A percentile compares a stretch with the other conserved stretches of the same genome.
phyloP scores from a whole-genome alignment of 2,329 filamentous ascomycete species.

The Hymenoscyphus repandus region DNA sequence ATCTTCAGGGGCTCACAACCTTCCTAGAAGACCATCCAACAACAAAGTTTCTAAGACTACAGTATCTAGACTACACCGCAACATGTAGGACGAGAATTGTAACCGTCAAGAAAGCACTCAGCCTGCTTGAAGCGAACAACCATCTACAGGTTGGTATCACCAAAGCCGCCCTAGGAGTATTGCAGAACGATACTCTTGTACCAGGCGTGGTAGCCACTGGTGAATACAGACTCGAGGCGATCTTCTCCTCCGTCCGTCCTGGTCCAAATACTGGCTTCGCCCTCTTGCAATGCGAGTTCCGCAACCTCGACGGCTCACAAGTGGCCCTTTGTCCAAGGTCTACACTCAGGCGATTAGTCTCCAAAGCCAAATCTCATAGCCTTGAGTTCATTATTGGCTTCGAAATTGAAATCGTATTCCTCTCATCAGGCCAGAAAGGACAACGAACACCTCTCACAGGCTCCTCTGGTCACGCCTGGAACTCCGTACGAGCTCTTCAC shows the following conservation, averaged over 20 bases:
- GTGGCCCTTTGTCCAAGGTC: conserved; percentile 60
- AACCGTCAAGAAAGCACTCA: conserved; percentile 53
- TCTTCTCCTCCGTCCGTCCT: conserved; percentile 54
- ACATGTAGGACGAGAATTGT: conserved; percentile 62
- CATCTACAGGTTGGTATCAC: conserved; percentile 51
- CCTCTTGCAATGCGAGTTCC: conserved; percentile 63
- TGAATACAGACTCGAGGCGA: conserved; percentile 61
- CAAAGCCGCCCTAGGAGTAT: conserved; percentile 56
- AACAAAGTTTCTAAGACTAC: conserved; percentile 64
- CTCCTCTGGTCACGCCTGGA: conserved; percentile 67
- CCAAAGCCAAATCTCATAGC: conserved; percentile 44
- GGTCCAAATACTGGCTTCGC: conserved; percentile 57
- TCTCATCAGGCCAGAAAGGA: conserved; percentile 36
- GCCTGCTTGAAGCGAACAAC: conserved; percentile 36
- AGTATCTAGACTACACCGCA: conserved; percentile 76
- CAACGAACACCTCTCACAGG: conserved; percentile 39
- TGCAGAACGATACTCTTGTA: conserved; percentile 60
- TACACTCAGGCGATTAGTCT: conserved; percentile 50
- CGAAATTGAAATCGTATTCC: conserved; percentile 74
- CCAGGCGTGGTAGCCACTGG: conserved; percentile 53
- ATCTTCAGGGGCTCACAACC: conserved; percentile 22
- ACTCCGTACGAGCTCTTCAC: conserved; percentile 57
- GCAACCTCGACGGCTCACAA: conserved; percentile 45
- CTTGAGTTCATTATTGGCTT: conserved; percentile 67
- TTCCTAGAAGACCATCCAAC: conserved; percentile 46